Base-by-base conservation (phyloP, 2,329 filamentous ascomycete species). In the Penicillium decumbens region DNA sequence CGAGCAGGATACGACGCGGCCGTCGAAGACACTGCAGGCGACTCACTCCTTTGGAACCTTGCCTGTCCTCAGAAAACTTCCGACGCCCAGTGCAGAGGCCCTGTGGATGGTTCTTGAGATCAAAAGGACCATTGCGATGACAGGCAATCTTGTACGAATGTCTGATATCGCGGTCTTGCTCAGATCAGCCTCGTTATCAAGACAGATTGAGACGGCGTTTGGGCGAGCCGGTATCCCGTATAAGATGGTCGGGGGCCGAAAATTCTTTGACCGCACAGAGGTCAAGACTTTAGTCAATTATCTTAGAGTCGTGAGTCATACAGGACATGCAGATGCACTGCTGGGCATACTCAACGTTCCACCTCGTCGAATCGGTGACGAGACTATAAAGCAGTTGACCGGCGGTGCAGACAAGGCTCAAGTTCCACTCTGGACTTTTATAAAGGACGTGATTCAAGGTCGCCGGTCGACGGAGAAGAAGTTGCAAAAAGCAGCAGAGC, bases 231-330 rank as follows among this genome's bases (percentile, higher is more conserved):
- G 90, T 1, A 83, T 97, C 35, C 80, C 90, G 0, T 98, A 97
- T 69, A 84, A 84, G 43, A 96, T 97, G 91, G 85, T 97, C 44
- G 92, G 87, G 61, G 92, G 93, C 1, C 82, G 83, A 54, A 87
- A 88, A 50, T 98, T 98, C 67, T 97, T 95, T 63, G 93, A 98
- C 59, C 83, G 93, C 44, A 80, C 83, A 3, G 92, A 98, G 66
- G 86, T 97, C 64, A 95, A 93, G 67, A 78, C 89, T 6, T 67
- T 97, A 0, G 72, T 97, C 3, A 90, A 96, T 65, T 97, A 98
- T 65, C 76, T 97, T 12, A 82, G 90, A 28, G 85, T 95, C 3
- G 83, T 96, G 28, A 82, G 88, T 62, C 87, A 95, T 54, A 88
- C 90, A 1, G 80, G 88, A 40, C 91, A 95, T 65, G 95, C 91